A percentile compares a stretch with the other conserved stretches of the same genome.
These are phyloP conservation scores for Podospora comata DNA, from an alignment of 495 filamentous ascomycete genomes.

Conservation along the genomic window DNA sequence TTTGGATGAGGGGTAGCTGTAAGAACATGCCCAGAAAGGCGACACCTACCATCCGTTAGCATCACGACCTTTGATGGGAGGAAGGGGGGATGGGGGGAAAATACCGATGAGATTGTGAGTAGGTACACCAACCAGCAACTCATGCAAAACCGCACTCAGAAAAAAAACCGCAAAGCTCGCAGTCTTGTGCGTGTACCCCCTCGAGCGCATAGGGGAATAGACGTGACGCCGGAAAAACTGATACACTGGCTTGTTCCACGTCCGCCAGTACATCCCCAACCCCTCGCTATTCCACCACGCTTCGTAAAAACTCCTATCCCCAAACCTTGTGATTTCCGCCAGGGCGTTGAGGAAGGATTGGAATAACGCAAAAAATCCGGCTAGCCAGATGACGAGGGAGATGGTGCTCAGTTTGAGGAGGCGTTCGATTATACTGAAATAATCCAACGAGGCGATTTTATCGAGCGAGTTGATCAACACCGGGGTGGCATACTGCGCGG, in stretches of 20 bases:
- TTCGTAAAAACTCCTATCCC: conserved; percentile 89
- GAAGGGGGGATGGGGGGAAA: not conserved
- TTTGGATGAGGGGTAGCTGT: conserved; percentile 80
- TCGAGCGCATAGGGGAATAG: conserved; percentile 76
- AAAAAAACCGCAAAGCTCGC: conserved; percentile 80
- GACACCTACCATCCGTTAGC: conserved; percentile 55
- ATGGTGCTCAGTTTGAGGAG: conserved; percentile 94
- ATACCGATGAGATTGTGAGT: conserved; percentile 91
- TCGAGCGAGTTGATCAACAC: conserved; percentile 84
- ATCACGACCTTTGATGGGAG: not conserved
- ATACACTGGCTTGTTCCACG: conserved; percentile 97
- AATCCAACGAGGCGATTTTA: conserved; percentile 75
- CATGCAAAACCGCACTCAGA: conserved; percentile 83
- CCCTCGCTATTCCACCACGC: conserved; percentile 94
- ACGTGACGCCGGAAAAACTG: conserved; percentile 93
- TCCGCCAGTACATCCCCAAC: conserved; percentile 86
- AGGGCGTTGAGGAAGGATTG: conserved; percentile 85
- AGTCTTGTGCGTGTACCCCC: conserved; percentile 65
- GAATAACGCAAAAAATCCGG: conserved; percentile 94
- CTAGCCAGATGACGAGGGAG: conserved; percentile 90
- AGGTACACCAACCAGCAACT: conserved; percentile 88
- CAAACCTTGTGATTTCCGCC: conserved; percentile 86
- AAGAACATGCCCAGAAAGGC: conserved; percentile 92
- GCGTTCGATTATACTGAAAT: conserved; percentile 80
- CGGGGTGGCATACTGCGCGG: conserved; percentile 88